phyloP scores from a whole-genome alignment of 441 rosid genomes.

The Aquilaria agallochum region DNA sequence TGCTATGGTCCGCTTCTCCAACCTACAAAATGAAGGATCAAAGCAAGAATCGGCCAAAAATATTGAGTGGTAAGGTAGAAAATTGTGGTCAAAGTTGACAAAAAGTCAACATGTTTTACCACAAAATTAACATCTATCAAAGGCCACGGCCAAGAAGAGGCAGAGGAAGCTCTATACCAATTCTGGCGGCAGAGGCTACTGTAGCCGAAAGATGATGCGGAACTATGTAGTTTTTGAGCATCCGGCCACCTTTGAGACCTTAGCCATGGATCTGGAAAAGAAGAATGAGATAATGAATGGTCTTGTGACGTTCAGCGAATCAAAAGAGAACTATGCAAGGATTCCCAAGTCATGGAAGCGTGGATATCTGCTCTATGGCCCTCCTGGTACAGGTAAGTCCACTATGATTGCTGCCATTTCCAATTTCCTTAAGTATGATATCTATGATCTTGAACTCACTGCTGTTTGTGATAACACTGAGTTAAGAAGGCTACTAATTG shows the following conservation, averaged over 20 bases:
- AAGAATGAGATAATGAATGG: slow-evolving; percentile 22
- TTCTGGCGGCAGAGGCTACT: slow-evolving; percentile 14
- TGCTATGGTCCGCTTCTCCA: too few relatives aligned
- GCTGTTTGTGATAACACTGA: slow-evolving; percentile 8
- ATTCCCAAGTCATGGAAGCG: slow-evolving; percentile 13
- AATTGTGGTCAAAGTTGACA: too few relatives aligned
- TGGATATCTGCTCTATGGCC: slow-evolving; percentile 9
- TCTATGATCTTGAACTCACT: slow-evolving; percentile 10
- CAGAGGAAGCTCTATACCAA: slow-evolving; percentile 37
- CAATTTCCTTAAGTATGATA: slow-evolving; percentile 9
- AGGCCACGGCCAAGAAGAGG: slow-evolving; percentile 12
- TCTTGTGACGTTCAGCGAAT: slow-evolving; percentile 3
- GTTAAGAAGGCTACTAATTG: slow-evolving; percentile 25
- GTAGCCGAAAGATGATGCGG: neutral
- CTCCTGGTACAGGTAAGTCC: slow-evolving; percentile 12
- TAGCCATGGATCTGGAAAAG: slow-evolving; percentile 39
- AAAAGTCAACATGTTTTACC: too few relatives aligned
- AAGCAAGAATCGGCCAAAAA: too few relatives aligned
- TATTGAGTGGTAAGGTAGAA: too few relatives aligned
- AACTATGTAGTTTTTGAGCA: too few relatives aligned
- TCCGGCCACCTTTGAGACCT: slow-evolving; percentile 18
- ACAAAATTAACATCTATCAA: neutral
- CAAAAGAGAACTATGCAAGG: slow-evolving; percentile 3
- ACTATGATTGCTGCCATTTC: slow-evolving; percentile 12
- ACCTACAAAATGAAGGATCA: too few relatives aligned